Conservation (phyloP, 768 basidiomycete genomes). For the Termitomyces sp. region DNA sequence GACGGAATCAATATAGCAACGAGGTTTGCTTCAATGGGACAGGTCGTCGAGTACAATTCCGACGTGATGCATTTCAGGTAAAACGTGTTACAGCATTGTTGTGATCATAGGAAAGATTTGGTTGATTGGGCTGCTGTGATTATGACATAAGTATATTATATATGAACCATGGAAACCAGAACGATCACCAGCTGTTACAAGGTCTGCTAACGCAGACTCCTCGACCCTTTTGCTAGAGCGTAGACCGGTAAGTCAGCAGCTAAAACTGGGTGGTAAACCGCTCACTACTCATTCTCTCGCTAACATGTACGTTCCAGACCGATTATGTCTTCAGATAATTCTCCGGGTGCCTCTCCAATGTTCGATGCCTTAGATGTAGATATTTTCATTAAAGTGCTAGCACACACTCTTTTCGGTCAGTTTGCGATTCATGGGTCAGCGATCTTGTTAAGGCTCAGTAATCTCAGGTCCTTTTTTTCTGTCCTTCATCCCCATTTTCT, state of each 20-base stretch:
- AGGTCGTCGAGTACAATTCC: no score
- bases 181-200: background rate
- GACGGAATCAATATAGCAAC: no score
- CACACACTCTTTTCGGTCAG: constrained; percentile 77
- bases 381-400: constrained; percentile 71
- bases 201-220: background rate
- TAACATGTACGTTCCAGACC: constrained; percentile 4
- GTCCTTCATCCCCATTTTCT: constrained; percentile 74
- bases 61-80: no score
- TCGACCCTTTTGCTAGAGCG: background rate
- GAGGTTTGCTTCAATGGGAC: no score
- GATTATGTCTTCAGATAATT: constrained; percentile 12
- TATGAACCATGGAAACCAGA: no score
- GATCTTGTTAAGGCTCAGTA: constrained; percentile 4
- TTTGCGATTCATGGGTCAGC: background rate
- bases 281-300: constrained; percentile 11
- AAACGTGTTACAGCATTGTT: no score
- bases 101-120: no score
- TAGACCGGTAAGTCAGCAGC: background rate
- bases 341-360: constrained; percentile 40
- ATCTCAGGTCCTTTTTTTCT: constrained; percentile 78
- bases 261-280: constrained; percentile 9
- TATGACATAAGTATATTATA: no score
- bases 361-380: constrained; percentile 76
- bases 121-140: no score